Percentiles rank a stretch among this genome's conserved stretches.
These are phyloP conservation scores for Ilex paraguariensis DNA, from an alignment of 305 asterid genomes.

Conservation along the genomic window DNA sequence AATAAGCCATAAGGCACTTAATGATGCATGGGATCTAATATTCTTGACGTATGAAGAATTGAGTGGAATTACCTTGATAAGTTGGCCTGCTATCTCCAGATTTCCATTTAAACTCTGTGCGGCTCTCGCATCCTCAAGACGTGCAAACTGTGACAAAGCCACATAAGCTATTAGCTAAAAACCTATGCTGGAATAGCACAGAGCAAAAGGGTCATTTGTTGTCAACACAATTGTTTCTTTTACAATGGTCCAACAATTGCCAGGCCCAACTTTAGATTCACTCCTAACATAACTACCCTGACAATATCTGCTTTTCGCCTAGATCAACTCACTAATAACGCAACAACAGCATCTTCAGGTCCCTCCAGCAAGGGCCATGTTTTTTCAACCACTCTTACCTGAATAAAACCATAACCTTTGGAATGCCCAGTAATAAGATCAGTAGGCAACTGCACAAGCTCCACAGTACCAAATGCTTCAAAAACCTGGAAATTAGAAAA, in stretches of 20 bases:
- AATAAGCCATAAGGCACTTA: too few relatives aligned
- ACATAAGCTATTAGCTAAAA: neutral
- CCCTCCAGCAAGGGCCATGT: neutral
- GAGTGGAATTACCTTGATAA: conserved; percentile 45
- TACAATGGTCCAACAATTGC: too few relatives aligned
- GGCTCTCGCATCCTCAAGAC: conserved; percentile 67
- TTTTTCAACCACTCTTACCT: conserved; percentile 28
- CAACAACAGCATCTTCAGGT: neutral
- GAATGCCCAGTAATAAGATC: conserved; percentile 59
- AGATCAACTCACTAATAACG: neutral
- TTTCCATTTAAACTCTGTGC: conserved; percentile 69
- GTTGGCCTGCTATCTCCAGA: conserved; percentile 68
- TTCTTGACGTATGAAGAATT: too few relatives aligned
- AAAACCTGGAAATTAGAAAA: conserved; percentile 36
- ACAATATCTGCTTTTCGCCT: too few relatives aligned
- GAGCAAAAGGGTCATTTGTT: too few relatives aligned
- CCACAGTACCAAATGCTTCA: conserved; percentile 70
- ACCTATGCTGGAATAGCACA: too few relatives aligned
- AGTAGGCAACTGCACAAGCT: conserved; percentile 70
- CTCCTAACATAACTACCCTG: too few relatives aligned
- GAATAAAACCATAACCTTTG: conserved; percentile 70
- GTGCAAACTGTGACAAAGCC: conserved; percentile 50
- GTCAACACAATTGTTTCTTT: too few relatives aligned
- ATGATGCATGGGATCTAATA: too few relatives aligned
- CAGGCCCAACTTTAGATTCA: too few relatives aligned